These are phyloP conservation scores for Westerdykella sp. DNA, from an alignment of 2,329 filamentous ascomycete genomes.

Conservation along the genomic window DNA sequence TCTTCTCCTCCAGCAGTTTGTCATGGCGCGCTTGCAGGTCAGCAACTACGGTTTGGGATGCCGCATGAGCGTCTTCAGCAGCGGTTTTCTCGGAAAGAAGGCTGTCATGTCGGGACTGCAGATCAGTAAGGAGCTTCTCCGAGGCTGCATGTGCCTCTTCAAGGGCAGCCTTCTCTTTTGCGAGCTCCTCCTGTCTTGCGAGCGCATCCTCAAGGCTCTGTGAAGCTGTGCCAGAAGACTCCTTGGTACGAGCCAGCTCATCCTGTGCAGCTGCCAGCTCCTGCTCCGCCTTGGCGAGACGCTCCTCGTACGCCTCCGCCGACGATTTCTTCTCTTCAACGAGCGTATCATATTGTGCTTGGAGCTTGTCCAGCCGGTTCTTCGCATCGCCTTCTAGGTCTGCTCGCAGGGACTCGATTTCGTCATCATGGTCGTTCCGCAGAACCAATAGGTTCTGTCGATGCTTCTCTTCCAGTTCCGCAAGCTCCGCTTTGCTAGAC, in stretches of 20 bases:
- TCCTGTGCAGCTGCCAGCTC: constrained; percentile 17
- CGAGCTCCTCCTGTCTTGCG: constrained; percentile 16
- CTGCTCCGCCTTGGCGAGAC: constrained; percentile 13
- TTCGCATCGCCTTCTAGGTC: constrained; percentile 34
- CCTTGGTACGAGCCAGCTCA: constrained; percentile 11
- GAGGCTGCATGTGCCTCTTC: constrained; percentile 12
- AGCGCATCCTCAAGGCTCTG: constrained; percentile 19
- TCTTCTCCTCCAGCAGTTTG: constrained; percentile 25
- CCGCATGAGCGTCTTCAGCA: constrained; percentile 14
- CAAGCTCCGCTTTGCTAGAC: constrained; percentile 24
- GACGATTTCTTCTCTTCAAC: constrained; percentile 23
- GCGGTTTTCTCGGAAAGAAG: constrained; percentile 13
- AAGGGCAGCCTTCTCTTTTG: constrained; percentile 14
- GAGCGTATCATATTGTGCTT: constrained; percentile 28
- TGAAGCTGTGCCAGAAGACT: constrained; percentile 17
- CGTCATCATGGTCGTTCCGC: constrained; percentile 28
- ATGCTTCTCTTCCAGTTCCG: constrained; percentile 20
- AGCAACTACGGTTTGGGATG: constrained; percentile 20
- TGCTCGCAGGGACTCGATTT: constrained; percentile 32
- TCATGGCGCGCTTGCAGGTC: constrained; percentile 28
- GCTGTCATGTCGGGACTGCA: constrained; percentile 19
- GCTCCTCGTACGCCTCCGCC: constrained; percentile 18
- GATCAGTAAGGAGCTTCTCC: constrained; percentile 13
- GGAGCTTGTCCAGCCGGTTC: constrained; percentile 26
- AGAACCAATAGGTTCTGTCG: constrained; percentile 24